Conservation (phyloP, 2,329 filamentous ascomycete species). For the Diaporthe humulicola region DNA sequence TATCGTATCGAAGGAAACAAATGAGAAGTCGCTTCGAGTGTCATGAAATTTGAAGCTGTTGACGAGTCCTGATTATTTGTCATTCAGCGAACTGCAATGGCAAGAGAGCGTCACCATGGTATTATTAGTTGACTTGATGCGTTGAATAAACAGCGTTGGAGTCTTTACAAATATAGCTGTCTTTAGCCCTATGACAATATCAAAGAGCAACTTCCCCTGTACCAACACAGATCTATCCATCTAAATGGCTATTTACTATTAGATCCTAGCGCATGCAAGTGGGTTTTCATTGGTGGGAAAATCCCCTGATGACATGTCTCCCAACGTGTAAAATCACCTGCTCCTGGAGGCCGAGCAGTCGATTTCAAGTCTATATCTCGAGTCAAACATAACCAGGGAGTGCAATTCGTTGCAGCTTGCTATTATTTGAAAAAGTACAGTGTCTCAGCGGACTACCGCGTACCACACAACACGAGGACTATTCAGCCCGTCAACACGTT, state of each 20-base stretch:
- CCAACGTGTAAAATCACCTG: background rate
- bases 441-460: background rate
- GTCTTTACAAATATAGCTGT: background rate
- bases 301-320: background rate
- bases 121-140: background rate
- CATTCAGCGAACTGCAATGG: background rate
- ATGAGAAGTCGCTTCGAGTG: background rate
- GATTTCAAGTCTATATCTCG: background rate
- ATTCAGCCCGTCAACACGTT: background rate
- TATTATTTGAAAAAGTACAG: background rate
- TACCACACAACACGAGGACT: too few species aligned
- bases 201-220: background rate
- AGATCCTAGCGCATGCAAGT: background rate
- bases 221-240: background rate
- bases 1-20: too few species aligned
- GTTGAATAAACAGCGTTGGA: background rate
- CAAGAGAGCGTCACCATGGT: too few species aligned
- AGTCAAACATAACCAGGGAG: background rate
- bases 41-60: too few species aligned
- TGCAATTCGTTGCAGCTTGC: background rate
- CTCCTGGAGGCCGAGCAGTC: background rate
- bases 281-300: conserved; percentile 24
- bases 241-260: background rate
- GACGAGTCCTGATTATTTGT: background rate
- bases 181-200: background rate